phyloP scores from a whole-genome alignment of 495 filamentous ascomycete genomes.

The Penicillium coffeae region DNA sequence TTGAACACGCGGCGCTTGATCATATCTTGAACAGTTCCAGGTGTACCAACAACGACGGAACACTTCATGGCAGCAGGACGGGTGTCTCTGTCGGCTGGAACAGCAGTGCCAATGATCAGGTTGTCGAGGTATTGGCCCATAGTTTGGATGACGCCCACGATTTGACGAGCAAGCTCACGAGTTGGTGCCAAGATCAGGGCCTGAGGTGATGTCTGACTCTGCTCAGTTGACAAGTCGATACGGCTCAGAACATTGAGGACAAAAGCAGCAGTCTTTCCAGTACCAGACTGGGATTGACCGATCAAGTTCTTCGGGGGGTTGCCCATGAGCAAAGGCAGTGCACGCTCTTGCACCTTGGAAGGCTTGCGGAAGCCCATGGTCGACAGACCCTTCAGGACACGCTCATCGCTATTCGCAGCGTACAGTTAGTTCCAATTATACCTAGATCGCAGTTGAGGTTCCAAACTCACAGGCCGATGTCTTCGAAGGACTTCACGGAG shows the following conservation, averaged over 20 bases:
- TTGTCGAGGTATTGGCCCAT: conserved; percentile 80
- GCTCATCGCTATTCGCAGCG: conserved; percentile 33
- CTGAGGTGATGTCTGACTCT: conserved; percentile 59
- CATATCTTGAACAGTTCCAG: conserved; percentile 86
- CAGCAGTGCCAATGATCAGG: conserved; percentile 69
- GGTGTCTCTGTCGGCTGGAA: conserved; percentile 67
- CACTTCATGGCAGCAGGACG: conserved; percentile 58
- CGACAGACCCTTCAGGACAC: conserved; percentile 60
- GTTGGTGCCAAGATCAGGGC: conserved; percentile 88
- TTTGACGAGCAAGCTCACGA: conserved; percentile 92
- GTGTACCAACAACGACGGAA: conserved; percentile 86
- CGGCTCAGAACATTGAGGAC: conserved; percentile 85
- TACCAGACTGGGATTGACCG: conserved; percentile 96
- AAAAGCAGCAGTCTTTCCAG: conserved; percentile 97
- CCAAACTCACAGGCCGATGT: conserved; percentile 72
- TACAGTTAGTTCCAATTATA: conserved; percentile 9
- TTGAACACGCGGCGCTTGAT: conserved; percentile 69
- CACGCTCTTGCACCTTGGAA: conserved; percentile 94
- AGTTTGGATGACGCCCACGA: conserved; percentile 70
- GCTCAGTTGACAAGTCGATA: conserved; percentile 62
- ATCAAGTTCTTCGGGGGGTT: conserved; percentile 89
- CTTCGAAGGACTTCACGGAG: conserved; percentile 79
- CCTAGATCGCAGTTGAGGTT: no score
- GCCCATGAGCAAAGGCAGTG: conserved; percentile 78
- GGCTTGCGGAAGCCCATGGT: conserved; percentile 90